Base-by-base conservation (phyloP, 371 early-diverging fungal species). In the Choanephora cucurbitarum region DNA sequence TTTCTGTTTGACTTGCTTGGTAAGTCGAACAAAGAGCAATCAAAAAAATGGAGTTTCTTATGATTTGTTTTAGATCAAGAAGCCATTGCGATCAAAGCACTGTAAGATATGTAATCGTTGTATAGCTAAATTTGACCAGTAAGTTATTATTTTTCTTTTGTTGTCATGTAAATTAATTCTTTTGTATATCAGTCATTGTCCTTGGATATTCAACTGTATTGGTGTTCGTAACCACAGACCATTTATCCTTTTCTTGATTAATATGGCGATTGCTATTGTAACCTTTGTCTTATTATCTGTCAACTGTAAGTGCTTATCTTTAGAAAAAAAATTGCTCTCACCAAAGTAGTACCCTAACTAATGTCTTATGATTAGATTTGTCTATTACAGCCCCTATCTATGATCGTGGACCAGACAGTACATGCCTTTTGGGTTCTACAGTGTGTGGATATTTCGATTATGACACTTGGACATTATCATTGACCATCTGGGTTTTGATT, bases 71-170 rank as follows among this genome's bases (percentile, higher is more conserved):
- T 62, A 85, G 78, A 82, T 86, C 22, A 83, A 79, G 14, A 92
- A 93, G 52, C 99, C 99, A 15, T 66, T 97, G 55, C 79, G 99
- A 24, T 93, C 97, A 17, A 99, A 99, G 74, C 99, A 99, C 62
- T 99, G 99, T 77, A 90, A 88, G 57, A 77, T 90, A 39, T 99
- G 99, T 68, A 86, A 96, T 62, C 87, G 93, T 46, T 99, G 99
- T 71, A 95, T 99, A 4, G 93, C 95, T n/a, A 86, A 87, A 55
- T 98, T 99, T 81, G 99, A 99, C 63, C 99, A 99, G 87, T 86
- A 81, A 73, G 82, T 75, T 9, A 24, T 34, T 28, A 3, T 43
- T 19, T 45, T 23, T 9, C 24, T 19, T 24, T 3, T 40, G 39
- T 8, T n/a, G n/a, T n/a, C n/a, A n/a, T n/a, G n/a, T n/a, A n/a